These are phyloP conservation scores for Zymoseptoria brevis DNA, from an alignment of 2,329 filamentous ascomycete species.

Conservation along the genomic window DNA sequence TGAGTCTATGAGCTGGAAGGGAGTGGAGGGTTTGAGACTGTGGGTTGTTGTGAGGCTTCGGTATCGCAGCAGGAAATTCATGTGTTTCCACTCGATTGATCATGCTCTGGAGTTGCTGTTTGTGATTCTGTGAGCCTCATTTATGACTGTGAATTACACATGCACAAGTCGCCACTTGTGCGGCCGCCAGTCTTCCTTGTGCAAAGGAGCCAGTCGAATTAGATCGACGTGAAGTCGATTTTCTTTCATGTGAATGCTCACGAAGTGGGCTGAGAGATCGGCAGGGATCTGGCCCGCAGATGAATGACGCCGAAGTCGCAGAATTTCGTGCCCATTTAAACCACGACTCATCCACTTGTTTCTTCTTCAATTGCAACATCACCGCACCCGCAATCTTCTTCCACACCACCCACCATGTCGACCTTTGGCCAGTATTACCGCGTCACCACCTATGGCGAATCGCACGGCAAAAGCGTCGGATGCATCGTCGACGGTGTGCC, in stretches of 20 bases:
- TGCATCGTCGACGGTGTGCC: constrained; percentile 92
- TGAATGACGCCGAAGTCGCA: background rate
- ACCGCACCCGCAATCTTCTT: background rate
- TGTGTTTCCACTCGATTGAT: background rate
- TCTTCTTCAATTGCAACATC: background rate
- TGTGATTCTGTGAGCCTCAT: too few relatives aligned
- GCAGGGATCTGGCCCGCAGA: too few relatives aligned
- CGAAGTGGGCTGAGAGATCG: too few relatives aligned
- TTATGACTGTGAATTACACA: too few relatives aligned
- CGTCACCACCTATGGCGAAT: constrained; percentile 80
- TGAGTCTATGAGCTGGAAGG: background rate
- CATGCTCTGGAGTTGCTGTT: background rate
- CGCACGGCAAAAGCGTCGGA: constrained; percentile 85
- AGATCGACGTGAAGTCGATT: background rate
- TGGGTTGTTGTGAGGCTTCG: background rate
- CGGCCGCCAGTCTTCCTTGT: too few relatives aligned
- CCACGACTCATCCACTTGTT: background rate
- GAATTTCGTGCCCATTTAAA: background rate
- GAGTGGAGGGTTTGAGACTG: background rate
- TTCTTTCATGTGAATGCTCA: background rate
- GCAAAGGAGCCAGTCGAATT: too few relatives aligned
- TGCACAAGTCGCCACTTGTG: too few relatives aligned
- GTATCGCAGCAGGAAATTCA: background rate
- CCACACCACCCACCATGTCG: constrained; percentile 54
- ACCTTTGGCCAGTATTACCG: constrained; percentile 77